Base-by-base conservation (phyloP, 768 basidiomycete species). In the Sarcodon aspratus region DNA sequence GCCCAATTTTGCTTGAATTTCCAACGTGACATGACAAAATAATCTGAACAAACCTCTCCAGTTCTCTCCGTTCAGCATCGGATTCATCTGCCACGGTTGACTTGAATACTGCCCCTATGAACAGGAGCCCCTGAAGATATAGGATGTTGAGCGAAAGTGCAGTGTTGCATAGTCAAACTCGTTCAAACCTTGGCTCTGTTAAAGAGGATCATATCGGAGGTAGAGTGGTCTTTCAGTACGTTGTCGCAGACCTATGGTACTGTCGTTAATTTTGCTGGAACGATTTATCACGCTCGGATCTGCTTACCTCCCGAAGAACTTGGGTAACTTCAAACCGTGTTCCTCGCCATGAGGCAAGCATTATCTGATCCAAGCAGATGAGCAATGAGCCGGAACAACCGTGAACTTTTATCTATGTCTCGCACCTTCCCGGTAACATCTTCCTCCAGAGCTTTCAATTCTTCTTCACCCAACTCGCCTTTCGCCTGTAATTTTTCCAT, bases 271-370 rank as follows among this genome's bases (percentile, higher is more conserved):
- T 46, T 32, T 36, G 36, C 9, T 27, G 47, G 31, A 40, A 49
- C 50, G 35, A 9, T 11, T 46, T 13, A 48, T 33, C 36, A 18
- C 17, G 36, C 44, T 64, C 18, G 12, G 36, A 10, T 50, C 18
- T 7, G 33, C 57, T 45, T 43, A 71, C 78, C 71, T 89, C 82
- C 46, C 91, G 77, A 44, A 95, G 71, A 11, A 97, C 91, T 57
- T 91, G 86, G 17, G 86, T 77, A 37, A 98, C 92, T 67, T 99
- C 96, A 60, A 97, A 80, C 47, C 94, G 80, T 3, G 94, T 95
- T 11, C 95, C 96, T 50, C 93, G 82, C 96, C 96, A 99, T 21
- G 95, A 95, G 6, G 94, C 95, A 31, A 98, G 80, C 68, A 98
- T 77, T 61, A 96, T 92, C 82, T 88, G 52, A 38, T 17, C 32